Evolutionary conservation across 345 rosid species (phyloP).

Genomic region (Salix brachista): DNA sequence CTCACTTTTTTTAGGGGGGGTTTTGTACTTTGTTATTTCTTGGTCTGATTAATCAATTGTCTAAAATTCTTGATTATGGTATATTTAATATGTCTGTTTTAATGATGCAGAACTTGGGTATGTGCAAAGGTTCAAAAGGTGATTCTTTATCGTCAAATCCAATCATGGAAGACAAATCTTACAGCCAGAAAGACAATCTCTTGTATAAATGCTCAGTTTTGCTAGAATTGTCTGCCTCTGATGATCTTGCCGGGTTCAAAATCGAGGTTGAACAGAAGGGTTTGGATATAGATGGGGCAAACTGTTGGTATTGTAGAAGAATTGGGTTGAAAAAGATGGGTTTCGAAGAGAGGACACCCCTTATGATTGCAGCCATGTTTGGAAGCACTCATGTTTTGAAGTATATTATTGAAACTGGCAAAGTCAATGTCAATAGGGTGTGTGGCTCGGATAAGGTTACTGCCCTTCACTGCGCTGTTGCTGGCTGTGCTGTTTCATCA

Average conservation of each 20-base stretch:
- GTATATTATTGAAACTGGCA: slow-evolving; percentile 50
- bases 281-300: slow-evolving; percentile 43
- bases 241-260: slow-evolving; percentile 54
- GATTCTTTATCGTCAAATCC: slow-evolving; percentile 29
- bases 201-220: slow-evolving; percentile 39
- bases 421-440: slow-evolving; percentile 54
- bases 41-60: not conserved
- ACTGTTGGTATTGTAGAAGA: slow-evolving; percentile 76
- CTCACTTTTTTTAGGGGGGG: not conserved
- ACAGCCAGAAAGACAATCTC: slow-evolving; percentile 26
- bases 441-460: slow-evolving; percentile 73
- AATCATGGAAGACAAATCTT: slow-evolving; percentile 45
- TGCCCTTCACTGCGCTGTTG: slow-evolving; percentile 91
- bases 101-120: slow-evolving; percentile 47
- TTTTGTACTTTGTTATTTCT: not conserved
- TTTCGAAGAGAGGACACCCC: slow-evolving; percentile 72
- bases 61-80: not conserved
- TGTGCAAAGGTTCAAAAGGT: slow-evolving; percentile 52
- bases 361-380: slow-evolving; percentile 77
- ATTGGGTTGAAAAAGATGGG: slow-evolving; percentile 83
- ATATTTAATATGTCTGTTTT: slow-evolving; percentile 9
- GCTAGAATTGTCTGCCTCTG: slow-evolving; percentile 74
- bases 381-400: slow-evolving; percentile 60
- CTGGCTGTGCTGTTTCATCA: slow-evolving; percentile 54
- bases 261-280: slow-evolving; percentile 48